A percentile compares a stretch with the other conserved stretches of the same genome.
Conservation (phyloP, 2,329 filamentous ascomycete genomes). For the Alternaria ventricosa region DNA sequence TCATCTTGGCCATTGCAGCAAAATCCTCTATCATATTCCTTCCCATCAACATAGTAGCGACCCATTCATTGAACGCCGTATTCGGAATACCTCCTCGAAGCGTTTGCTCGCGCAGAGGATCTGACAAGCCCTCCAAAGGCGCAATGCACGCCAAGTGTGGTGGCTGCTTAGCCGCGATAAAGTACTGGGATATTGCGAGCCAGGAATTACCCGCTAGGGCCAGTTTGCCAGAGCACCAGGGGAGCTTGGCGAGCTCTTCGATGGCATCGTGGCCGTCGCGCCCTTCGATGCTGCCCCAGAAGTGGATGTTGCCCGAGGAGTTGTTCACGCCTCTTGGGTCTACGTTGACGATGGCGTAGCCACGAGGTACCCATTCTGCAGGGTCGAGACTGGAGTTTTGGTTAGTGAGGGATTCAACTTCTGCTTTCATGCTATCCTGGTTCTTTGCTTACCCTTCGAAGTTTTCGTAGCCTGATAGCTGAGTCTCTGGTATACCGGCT, state of each 20-base stretch:
- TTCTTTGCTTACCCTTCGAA: conserved; percentile 42
- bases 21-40: conserved; percentile 4
- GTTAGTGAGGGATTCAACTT: not conserved
- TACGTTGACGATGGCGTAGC: conserved; percentile 41
- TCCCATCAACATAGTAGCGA: not conserved
- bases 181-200: conserved; percentile 51
- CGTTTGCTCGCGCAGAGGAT: not conserved
- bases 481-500: not conserved
- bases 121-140: conserved; percentile 55
- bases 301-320: conserved; percentile 34
- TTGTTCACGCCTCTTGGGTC: conserved; percentile 34
- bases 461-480: conserved; percentile 37
- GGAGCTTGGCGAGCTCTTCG: conserved; percentile 42
- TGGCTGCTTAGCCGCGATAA: conserved; percentile 51
- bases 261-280: conserved; percentile 56
- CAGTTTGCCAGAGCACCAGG: conserved; percentile 54
- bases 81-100: not conserved
- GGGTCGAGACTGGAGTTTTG: conserved; percentile 40
- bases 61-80: not conserved
- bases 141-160: conserved; percentile 52
- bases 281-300: conserved; percentile 34
- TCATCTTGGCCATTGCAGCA: conserved; percentile 1
- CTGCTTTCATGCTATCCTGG: not conserved
- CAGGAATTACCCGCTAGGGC: conserved; percentile 54
- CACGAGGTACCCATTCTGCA: conserved; percentile 35